A percentile compares a stretch with the other conserved stretches of the same genome.
Conservation (phyloP, 352 stramenopile species). For the Phytophthora pinifolia region DNA sequence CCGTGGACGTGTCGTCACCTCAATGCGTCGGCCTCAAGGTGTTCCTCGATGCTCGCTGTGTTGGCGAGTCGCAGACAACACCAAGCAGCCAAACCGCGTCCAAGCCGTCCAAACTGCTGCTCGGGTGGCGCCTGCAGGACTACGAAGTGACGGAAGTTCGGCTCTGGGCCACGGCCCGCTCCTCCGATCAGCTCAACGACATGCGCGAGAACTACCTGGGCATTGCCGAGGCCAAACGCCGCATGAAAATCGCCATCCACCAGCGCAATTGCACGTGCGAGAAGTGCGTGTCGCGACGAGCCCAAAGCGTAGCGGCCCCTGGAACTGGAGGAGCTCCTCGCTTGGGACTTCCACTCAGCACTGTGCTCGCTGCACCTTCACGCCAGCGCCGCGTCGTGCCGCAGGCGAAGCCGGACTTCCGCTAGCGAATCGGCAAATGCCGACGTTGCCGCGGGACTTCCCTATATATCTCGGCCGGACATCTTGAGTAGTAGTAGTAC, state of each 20-base stretch:
- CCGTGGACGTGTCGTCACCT: constrained; percentile 55
- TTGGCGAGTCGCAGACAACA: constrained; percentile 47
- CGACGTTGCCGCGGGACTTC: too few species aligned
- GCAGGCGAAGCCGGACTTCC: too few species aligned
- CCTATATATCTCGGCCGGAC: too few species aligned
- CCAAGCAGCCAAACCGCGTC: constrained; percentile 40
- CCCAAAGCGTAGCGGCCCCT: constrained; percentile 33
- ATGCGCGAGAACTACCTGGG: constrained; percentile 89
- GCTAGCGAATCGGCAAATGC: too few species aligned
- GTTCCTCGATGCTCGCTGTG: constrained; percentile 57
- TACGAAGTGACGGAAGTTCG: constrained; percentile 79
- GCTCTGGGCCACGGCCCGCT: constrained; percentile 73
- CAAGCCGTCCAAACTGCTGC: constrained; percentile 45
- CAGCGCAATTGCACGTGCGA: constrained; percentile 80
- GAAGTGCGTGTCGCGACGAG: constrained; percentile 66
- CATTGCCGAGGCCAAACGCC: constrained; percentile 78
- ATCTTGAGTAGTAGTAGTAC: too few species aligned
- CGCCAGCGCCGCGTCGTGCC: constrained; percentile 40
- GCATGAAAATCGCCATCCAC: constrained; percentile 86
- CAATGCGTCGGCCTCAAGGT: constrained; percentile 55
- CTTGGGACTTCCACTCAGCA: constrained; percentile 30
- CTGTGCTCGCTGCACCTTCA: constrained; percentile 49
- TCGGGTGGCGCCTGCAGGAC: constrained; percentile 50
- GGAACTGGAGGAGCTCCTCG: constrained; percentile 9
- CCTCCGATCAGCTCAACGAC: constrained; percentile 70